A percentile compares a stretch with the other conserved stretches of the same genome.
phyloP scores from a whole-genome alignment of 2,329 filamentous ascomycete species.

The Fusarium sp. region DNA sequence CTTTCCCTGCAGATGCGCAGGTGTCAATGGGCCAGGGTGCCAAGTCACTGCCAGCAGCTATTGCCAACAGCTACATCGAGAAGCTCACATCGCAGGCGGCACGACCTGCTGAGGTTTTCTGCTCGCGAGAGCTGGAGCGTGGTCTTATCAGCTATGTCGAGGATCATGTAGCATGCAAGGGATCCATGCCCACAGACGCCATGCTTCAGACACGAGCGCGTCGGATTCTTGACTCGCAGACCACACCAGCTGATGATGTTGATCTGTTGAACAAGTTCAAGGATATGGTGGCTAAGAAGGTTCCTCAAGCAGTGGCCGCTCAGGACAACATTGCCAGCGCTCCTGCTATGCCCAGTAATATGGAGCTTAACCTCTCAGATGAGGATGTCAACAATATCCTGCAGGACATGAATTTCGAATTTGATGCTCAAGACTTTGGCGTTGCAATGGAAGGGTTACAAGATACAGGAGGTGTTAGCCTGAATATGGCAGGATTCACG shows the following conservation, averaged over 20 bases:
- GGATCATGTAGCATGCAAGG: slow-evolving; percentile 49
- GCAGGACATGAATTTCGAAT: slow-evolving; percentile 56
- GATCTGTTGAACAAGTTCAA: slow-evolving; percentile 65
- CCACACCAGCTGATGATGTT: slow-evolving; percentile 65
- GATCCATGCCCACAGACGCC: slow-evolving; percentile 59
- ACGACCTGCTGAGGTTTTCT: slow-evolving; percentile 64
- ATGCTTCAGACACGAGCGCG: slow-evolving; percentile 58
- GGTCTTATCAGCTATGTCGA: slow-evolving; percentile 61
- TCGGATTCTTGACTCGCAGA: slow-evolving; percentile 56
- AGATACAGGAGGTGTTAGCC: slow-evolving; percentile 45
- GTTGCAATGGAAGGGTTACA: slow-evolving; percentile 43
- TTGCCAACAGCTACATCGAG: slow-evolving; percentile 60
- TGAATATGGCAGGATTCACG: slow-evolving; percentile 37
- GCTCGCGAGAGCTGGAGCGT: slow-evolving; percentile 66
- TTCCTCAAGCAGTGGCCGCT: slow-evolving; percentile 29
- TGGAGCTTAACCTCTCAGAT: slow-evolving; percentile 51
- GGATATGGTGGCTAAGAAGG: slow-evolving; percentile 51
- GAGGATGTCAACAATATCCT: slow-evolving; percentile 54
- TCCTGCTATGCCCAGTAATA: slow-evolving; percentile 41
- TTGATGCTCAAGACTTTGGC: slow-evolving; percentile 45
- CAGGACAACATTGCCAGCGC: neutral
- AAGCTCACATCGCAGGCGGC: slow-evolving; percentile 55
- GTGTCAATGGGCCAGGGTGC: slow-evolving; percentile 49
- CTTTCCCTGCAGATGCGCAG: slow-evolving; percentile 47
- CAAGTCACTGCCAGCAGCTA: slow-evolving; percentile 55